phyloP scores from a whole-genome alignment of 2,329 filamentous ascomycete genomes.

The Fonsecaea pedrosoi region DNA sequence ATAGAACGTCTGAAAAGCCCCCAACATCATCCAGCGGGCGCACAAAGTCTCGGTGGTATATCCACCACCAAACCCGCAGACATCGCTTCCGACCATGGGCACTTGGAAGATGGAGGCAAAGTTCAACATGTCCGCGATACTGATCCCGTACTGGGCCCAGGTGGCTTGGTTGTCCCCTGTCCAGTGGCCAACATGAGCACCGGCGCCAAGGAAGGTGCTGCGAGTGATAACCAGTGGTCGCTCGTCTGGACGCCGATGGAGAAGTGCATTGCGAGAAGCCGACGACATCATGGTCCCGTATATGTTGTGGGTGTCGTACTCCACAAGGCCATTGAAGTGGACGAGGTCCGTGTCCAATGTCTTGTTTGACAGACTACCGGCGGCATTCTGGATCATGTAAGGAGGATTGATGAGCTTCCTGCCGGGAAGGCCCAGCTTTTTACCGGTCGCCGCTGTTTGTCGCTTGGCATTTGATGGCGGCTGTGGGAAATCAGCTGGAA shows the following conservation, averaged over 20 bases:
- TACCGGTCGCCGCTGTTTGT: conserved; percentile 27
- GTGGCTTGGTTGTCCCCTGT: conserved; percentile 66
- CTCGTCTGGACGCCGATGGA: conserved; percentile 65
- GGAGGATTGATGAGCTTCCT: conserved; percentile 69
- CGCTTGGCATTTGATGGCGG: conserved; percentile 48
- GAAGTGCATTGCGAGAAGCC: conserved; percentile 70
- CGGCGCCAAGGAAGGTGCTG: conserved; percentile 76
- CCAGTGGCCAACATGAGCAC: conserved; percentile 65
- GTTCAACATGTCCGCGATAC: conserved; percentile 65
- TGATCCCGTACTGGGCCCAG: conserved; percentile 66
- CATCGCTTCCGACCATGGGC: conserved; percentile 68
- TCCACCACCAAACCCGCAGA: conserved; percentile 76
- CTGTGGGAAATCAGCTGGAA: conserved; percentile 68
- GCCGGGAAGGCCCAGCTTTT: conserved; percentile 64
- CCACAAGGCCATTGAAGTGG: conserved; percentile 69
- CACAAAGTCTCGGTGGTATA: conserved; percentile 70
- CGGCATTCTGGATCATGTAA: conserved; percentile 70
- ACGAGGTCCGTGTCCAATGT: conserved; percentile 72
- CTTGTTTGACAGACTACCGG: conserved; percentile 59
- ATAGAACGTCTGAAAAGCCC: conserved; percentile 77
- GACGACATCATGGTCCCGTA: conserved; percentile 79
- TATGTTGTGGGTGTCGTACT: conserved; percentile 79
- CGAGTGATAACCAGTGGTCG: conserved; percentile 77
- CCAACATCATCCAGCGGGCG: conserved; percentile 75
- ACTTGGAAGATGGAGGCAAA: conserved; percentile 72